Evolutionary conservation across 2,329 filamentous ascomycete genomes (phyloP).

Genomic region (Aspergillus niger): DNA sequence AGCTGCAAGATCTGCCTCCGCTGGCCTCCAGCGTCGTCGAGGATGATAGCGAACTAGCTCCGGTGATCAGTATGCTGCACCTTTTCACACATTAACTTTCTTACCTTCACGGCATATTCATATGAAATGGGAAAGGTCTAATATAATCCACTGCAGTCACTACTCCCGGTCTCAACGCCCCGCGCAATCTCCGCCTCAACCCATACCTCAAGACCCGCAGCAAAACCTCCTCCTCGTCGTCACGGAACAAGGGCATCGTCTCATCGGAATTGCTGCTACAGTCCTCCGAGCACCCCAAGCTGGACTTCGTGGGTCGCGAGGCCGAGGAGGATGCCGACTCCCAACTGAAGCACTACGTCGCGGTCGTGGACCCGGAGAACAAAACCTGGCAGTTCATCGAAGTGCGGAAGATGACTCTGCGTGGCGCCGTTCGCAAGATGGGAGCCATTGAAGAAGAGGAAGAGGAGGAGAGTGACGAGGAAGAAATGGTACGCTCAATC

Average conservation of each 20-base stretch:
- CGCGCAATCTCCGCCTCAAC: constrained; percentile 34
- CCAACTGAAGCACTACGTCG: constrained; percentile 62
- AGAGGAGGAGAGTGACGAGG: constrained; percentile 31
- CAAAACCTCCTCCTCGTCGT: constrained; percentile 32
- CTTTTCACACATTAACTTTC: background rate
- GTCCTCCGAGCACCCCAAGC: constrained; percentile 60
- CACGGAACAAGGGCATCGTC: constrained; percentile 40
- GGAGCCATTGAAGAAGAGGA: constrained; percentile 30
- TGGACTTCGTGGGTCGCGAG: constrained; percentile 60
- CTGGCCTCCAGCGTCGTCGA: constrained; percentile 51
- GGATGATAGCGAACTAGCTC: constrained; percentile 51
- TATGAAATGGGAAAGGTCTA: background rate
- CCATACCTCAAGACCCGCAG: constrained; percentile 55
- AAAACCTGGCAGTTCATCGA: constrained; percentile 57
- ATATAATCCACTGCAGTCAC: constrained; percentile 26
- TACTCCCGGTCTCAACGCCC: constrained; percentile 37
- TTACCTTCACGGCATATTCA: background rate
- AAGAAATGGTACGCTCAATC: constrained; percentile 30
- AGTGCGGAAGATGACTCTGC: constrained; percentile 58
- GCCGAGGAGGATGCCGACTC: constrained; percentile 54
- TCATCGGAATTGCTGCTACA: constrained; percentile 59
- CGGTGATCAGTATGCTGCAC: constrained; percentile 50
- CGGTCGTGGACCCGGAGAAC: constrained; percentile 58
- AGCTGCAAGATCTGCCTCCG: constrained; percentile 39
- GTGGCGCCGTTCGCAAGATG: constrained; percentile 46